phyloP scores from a whole-genome alignment of 352 stramenopile genomes.

The Globisporangium paddicum region DNA sequence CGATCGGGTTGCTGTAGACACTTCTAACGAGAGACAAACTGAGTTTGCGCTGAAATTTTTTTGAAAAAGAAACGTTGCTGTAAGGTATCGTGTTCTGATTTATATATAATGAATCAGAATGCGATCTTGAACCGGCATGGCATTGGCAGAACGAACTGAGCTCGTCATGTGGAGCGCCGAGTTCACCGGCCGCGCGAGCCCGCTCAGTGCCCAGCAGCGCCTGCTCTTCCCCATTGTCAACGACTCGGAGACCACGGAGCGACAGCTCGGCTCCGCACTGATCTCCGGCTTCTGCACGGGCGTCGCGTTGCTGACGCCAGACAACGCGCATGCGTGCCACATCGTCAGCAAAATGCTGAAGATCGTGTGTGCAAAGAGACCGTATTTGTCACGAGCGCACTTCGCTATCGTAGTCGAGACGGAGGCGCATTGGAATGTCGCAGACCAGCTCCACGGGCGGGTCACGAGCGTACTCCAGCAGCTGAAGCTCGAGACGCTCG shows the following conservation, averaged over 20 bases:
- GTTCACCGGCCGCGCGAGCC: conserved; percentile 26
- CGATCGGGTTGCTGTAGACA: too few relatives aligned
- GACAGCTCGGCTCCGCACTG: conserved; percentile 24
- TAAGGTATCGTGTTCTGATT: too few relatives aligned
- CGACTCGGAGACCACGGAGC: conserved; percentile 14
- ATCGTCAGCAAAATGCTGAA: conserved; percentile 26
- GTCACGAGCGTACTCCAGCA: conserved; percentile 27
- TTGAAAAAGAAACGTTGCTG: too few relatives aligned
- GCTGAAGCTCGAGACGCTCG: conserved; percentile 32
- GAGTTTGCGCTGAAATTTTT: too few relatives aligned
- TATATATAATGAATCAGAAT: too few relatives aligned
- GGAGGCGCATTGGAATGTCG: conserved; percentile 7
- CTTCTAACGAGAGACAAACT: too few relatives aligned
- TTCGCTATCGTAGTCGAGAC: conserved; percentile 29
- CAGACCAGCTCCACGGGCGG: conserved; percentile 14
- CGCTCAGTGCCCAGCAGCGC: conserved; percentile 36
- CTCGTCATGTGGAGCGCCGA: conserved; percentile 46
- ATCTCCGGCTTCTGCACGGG: conserved; percentile 31
- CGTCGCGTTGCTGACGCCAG: conserved; percentile 23
- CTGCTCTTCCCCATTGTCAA: conserved; percentile 44
- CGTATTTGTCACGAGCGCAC: conserved; percentile 21
- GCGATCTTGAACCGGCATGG: too few relatives aligned
- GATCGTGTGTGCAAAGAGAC: conserved; percentile 20
- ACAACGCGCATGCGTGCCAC: conserved; percentile 24
- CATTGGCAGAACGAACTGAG: too few relatives aligned